phyloP scores from a whole-genome alignment of 83 land plant species.

The Picea abies region DNA sequence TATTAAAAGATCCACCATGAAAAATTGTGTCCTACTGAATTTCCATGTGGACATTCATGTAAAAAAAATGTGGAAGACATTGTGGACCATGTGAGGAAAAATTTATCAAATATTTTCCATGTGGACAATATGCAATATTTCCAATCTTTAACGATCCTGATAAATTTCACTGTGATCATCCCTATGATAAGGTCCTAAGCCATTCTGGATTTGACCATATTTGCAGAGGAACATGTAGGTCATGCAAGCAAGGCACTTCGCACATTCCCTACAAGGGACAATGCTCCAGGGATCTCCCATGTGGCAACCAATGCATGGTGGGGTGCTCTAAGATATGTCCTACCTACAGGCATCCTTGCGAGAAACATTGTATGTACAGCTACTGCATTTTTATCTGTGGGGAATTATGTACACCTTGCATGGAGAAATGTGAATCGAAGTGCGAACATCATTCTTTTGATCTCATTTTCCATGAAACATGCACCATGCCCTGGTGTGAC shows the following conservation, averaged over 20 bases:
- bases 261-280: constrained; percentile 15
- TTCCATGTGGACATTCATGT: constrained; percentile 21
- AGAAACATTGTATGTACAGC: constrained; percentile 24
- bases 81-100: not conserved
- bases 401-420: constrained; percentile 10
- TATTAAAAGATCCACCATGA: no score
- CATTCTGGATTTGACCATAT: constrained; percentile 8
- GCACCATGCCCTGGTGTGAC: not conserved
- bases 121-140: constrained; percentile 16
- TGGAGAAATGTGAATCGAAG: constrained; percentile 23
- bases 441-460: not conserved
- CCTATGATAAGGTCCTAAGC: constrained; percentile 12
- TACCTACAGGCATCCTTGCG: constrained; percentile 17
- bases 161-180: constrained; percentile 6
- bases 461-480: not conserved
- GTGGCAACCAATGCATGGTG: constrained; percentile 20
- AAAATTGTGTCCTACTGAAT: no score
- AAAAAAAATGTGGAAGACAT: constrained; percentile 13
- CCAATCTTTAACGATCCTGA: constrained; percentile 3
- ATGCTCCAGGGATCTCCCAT: constrained; percentile 22
- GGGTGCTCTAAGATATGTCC: constrained; percentile 20
- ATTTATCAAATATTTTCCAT: constrained; percentile 17
- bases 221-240: constrained; percentile 26
- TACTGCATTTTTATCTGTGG: constrained; percentile 19
- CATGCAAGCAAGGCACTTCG: constrained; percentile 21